Conservation (phyloP, 257 asterid genomes). For the Ophiorrhiza pumila region DNA sequence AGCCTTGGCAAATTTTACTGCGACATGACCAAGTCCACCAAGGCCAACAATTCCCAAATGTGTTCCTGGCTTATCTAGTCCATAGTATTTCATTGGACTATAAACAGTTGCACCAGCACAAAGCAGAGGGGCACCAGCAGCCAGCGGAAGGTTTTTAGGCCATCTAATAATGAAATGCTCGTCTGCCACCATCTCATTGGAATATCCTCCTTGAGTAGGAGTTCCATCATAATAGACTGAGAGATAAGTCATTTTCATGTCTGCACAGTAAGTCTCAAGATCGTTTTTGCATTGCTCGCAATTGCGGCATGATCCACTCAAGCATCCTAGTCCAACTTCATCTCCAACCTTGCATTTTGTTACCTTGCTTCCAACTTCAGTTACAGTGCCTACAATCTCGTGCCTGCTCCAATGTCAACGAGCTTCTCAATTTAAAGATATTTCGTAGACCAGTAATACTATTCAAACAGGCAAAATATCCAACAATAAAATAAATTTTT, state of each 20-base stretch:
- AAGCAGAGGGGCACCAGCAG: constrained; percentile 12
- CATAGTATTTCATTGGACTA: constrained; percentile 10
- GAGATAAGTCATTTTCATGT: neutral
- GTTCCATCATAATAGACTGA: neutral
- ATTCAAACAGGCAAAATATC: too few species aligned
- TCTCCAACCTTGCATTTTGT: constrained; percentile 36
- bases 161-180: constrained; percentile 11
- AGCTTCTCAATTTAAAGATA: too few species aligned
- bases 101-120: constrained; percentile 20
- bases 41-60: constrained; percentile 19
- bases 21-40: too few species aligned
- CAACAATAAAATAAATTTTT: too few species aligned
- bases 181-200: constrained; percentile 13
- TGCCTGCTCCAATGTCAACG: too few species aligned
- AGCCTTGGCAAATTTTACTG: constrained; percentile 26
- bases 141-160: constrained; percentile 14
- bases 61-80: constrained; percentile 14
- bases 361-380: too few species aligned
- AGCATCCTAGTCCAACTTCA: constrained; percentile 39
- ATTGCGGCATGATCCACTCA: constrained; percentile 35
- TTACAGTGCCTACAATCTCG: constrained; percentile 37
- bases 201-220: constrained; percentile 17
- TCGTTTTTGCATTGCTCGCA: constrained; percentile 31
- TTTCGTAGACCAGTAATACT: too few species aligned
- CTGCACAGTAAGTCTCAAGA: constrained; percentile 27